phyloP scores from a whole-genome alignment of 2,329 filamentous ascomycete genomes.

The Didymella segeticola region DNA sequence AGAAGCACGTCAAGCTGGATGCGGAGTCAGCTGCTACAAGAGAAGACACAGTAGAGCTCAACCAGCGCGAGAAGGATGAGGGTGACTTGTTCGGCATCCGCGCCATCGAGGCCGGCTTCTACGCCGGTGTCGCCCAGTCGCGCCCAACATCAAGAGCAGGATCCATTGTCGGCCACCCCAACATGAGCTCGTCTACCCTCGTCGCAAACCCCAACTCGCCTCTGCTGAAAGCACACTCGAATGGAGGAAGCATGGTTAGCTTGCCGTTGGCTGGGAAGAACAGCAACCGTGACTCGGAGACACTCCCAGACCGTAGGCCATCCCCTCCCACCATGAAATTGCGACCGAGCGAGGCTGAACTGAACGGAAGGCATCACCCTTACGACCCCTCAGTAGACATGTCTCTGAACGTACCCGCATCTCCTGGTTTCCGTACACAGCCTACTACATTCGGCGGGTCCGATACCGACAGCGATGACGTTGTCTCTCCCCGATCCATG shows the following conservation, averaged over 20 bases:
- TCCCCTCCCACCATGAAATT: constrained; percentile 39
- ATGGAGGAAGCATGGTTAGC: constrained; percentile 43
- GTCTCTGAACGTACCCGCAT: constrained; percentile 42
- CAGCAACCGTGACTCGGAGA: constrained; percentile 29
- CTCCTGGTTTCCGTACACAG: constrained; percentile 33
- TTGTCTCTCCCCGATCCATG: constrained; percentile 29
- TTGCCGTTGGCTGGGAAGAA: constrained; percentile 34
- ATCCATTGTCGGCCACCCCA: constrained; percentile 35
- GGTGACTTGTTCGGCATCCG: constrained; percentile 50
- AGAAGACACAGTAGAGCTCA: constrained; percentile 46
- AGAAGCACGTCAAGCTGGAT: constrained; percentile 34
- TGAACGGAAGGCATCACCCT: constrained; percentile 44
- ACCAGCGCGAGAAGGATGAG: constrained; percentile 47
- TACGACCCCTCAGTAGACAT: constrained; percentile 45
- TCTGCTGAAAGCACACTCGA: constrained; percentile 40
- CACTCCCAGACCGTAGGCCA: constrained; percentile 24
- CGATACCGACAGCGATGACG: constrained; percentile 37
- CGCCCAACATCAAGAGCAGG: constrained; percentile 46
- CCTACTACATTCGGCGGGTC: constrained; percentile 38
- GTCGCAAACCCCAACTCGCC: constrained; percentile 42
- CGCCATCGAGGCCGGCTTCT: constrained; percentile 53
- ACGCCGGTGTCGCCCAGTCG: constrained; percentile 49
- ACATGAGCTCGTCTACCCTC: constrained; percentile 46
- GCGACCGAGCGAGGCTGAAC: constrained; percentile 46
- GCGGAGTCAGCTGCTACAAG: constrained; percentile 37